Evolutionary conservation across 2,329 filamentous ascomycete species (phyloP), one percentile per base, ranked within the genome.

Genomic region (Fusarium domesticum): DNA sequence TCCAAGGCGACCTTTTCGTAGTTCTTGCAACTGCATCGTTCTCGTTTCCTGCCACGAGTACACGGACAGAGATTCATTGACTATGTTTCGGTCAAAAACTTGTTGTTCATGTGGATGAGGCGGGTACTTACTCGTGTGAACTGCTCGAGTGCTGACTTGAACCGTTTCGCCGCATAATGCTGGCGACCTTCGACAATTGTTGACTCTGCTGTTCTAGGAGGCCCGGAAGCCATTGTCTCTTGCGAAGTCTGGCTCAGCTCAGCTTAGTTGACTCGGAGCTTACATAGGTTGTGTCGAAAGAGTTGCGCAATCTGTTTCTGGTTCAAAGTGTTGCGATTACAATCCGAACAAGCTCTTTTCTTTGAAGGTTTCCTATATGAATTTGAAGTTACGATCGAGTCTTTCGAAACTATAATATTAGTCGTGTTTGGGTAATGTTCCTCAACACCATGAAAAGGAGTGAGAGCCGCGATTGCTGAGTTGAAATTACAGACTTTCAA

Each of bases 1-100:
- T 64, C 56, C 2, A 39, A 42, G 3, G 61, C 66, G 10, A 66
- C 57, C 18, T 59, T 57, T 34, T 69, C 64, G 33, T 65, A 71
- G 43, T 70, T 54, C 47, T 72, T 72, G 53, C 70, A 72, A 5
- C 47, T 50, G 54, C 69, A 71, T 19, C 67, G 60, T 16, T 65
- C 60, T 7, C 70, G 62, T 36, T 61, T 66, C 32, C 53, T 52
- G n/a, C 62, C 62, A 25, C 62, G 57, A 35, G 51, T 56, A 48
- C 68, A 71, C 2, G 60, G 32, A 19, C 69, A 71, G 5, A 59
- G 43, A 19, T 58, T 64, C 64, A 70, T 70, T 4, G 61, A 67
- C 67, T 70, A 18, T 37, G 10, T 20, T 7, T n/a, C 14, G 30
- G 43, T 55, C 18, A 55, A 39, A 10, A 23, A 18, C 14, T 15